Base-by-base conservation (phyloP, 2,329 filamentous ascomycete genomes). In the Nemania sp. region DNA sequence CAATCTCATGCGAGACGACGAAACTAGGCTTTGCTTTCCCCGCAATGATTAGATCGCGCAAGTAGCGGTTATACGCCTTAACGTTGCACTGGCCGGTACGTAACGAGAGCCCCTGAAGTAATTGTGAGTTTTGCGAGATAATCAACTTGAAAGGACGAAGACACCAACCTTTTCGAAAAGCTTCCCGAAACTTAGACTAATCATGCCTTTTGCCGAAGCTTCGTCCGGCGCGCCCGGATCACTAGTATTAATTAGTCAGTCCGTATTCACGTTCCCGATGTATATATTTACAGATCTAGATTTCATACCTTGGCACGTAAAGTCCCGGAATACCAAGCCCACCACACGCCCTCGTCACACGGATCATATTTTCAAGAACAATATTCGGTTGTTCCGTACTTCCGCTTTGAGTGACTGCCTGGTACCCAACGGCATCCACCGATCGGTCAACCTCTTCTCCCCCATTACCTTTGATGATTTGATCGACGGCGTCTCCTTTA, bases 401-500 rank as follows among this genome's bases (percentile, higher is more conserved):
- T 5, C 64, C 64, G 7, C 32, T 29, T 15, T 58, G 47, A 18
- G 58, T 55, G 5, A 69, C 66, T 24, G 69, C 66, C 41, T 71
- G 64, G 55, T 70, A 74, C 1, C 76, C 76, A 24, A 76, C 71
- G 15, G 73, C 75, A 56, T 77, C 74, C 4, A 73, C 69, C 7
- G 65, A 49, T 55, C 76, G 65, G 32, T 71, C 68, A 27, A 77
- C 75, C 45, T 27, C 32, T 20, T 49, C 49, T 15, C 62, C 62
- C 7, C 72, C 75, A 49, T 72, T 67, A 3, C 66, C 63, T 49
- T 75, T 70, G 11, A 79, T 49, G 41, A 80, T 79, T 62, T 79
- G 75, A 3, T 69, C 70, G 1, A 76, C 78, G 1, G 77, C 72
- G 32, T 79, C 74, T 5, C 58, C 54, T 2, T 66, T 55, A 1